phyloP scores from a whole-genome alignment of 305 asterid genomes.

The Stenogyne calaminthoides region DNA sequence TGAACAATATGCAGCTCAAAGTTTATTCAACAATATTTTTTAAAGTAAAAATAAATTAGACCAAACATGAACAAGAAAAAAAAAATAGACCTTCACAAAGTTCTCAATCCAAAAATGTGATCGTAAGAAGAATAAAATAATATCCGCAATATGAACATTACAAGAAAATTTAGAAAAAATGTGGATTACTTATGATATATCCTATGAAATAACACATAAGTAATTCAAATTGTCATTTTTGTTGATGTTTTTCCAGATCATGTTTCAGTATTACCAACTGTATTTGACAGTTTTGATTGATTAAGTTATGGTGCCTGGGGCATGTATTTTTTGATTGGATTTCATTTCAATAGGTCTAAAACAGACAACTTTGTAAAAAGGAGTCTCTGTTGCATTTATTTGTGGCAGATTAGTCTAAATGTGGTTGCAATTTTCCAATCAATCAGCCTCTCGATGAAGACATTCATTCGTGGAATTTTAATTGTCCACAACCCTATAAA shows the following conservation, averaged over 20 bases:
- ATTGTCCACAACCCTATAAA: background rate
- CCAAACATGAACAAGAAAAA: no score
- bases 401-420: background rate
- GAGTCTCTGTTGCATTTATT: background rate
- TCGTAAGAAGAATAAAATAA: no score
- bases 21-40: no score
- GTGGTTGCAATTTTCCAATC: constrained; percentile 1
- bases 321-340: constrained; percentile 27
- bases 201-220: background rate
- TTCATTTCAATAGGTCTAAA: constrained; percentile 24
- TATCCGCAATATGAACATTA: no score
- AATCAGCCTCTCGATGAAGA: background rate
- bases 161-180: no score
- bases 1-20: no score
- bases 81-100: no score
- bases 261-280: background rate
- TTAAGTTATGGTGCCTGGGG: constrained; percentile 46
- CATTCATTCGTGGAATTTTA: background rate
- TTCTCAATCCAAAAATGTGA: no score
- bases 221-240: background rate
- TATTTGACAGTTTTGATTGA: constrained; percentile 30
- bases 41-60: no score
- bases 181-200: no score
- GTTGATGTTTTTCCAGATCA: background rate
- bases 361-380: constrained; percentile 38